Evolutionary conservation across 2,329 filamentous ascomycete genomes (phyloP), one percentile per base, ranked within the genome.

Genomic region (Gremmenia infestans): DNA sequence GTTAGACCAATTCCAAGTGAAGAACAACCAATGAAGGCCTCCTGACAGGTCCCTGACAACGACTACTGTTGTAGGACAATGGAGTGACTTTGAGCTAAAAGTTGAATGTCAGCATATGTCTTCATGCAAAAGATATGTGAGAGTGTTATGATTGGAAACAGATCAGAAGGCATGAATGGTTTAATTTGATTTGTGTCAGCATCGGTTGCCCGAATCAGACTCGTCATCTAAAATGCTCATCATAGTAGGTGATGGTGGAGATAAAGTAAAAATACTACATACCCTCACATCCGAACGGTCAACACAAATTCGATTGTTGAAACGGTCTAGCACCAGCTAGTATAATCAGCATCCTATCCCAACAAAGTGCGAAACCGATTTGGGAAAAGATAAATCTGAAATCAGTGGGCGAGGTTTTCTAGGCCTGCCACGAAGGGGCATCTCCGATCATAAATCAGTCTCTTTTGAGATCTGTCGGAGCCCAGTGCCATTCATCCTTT

Each of bases 331-430:
- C 45, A 28, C 2, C 5, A 14, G 22, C 45, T 56, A 14, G 42
- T 7, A 42, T 42, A 28, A 19, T 56, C 32, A 55, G 36, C 25
- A 54, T 45, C 12, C n/a, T 22, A 17, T 12, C 23, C 15, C 35
- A 42, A 9, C 36, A 39, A 11, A 49, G 8, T 25, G 25, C 23
- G 3, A 14, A 36, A 15, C 17, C 5, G 47, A 40, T 11, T 25
- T 53, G 22, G 11, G 7, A 42, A 11, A 54, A 14, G 54, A 37
- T 25, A 23, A 53, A 55, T 63, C 60, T 65, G 65, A 60, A 70
- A 77, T 96, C 91, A 96, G 91, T 93, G 89, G 91, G 89, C 91
- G 85, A 96, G 91, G 92, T 96, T 96, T 96, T 95, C 91, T 95
- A 96, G 90, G 91, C 91, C 91, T 96, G 91, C 89, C 91, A 76